Evolutionary conservation across 2,329 filamentous ascomycete genomes (phyloP), one percentile per base, ranked within the genome.

Genomic region (Endothia cerciana): DNA sequence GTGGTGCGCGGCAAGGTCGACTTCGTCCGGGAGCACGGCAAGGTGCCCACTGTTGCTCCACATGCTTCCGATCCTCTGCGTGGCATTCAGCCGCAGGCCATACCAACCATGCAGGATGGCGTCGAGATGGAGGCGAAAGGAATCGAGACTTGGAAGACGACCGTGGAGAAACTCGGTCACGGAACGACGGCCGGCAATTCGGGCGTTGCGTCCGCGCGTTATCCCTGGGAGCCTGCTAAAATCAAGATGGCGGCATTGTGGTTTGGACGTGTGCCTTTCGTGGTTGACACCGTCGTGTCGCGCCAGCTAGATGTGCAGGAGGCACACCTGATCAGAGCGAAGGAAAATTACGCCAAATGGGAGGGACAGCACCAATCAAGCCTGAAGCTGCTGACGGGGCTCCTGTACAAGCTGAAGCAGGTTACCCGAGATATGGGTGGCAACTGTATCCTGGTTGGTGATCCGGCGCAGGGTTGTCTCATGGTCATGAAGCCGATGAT

Each of bases 1-100:
- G 59, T 60, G 17, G 65, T 67, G 8, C 59, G 65, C 4, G 59
- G 45, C 13, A 67, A 62, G 59, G 53, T 67, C 1, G 65, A 67
- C 30, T 60, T 65, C 11, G 59, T 55, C 8, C 43, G 58, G 22
- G 55, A 65, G 51, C 47, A 62, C 38, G 40, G 30, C 38, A 43
- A 53, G 59, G 17, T 7, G 15, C 7, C 59, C 4, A 7, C 10
- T 4, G 38, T 6, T 10, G 25, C 56, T 4, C 2, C 11, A 1
- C 3, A 10, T 25, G 49, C 57, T 36, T 11, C 47, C 7, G 47
- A 51, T 28, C 62, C 65, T 0, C 57, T 62, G 2, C 8, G 22
- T 15, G 62, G 47, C 10, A 28, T 60, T 2, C 47, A 47, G 33
- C 40, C 65, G 0, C 40, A 30, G 17, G 25, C 45, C 38, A 36